Percentiles rank a stretch among this genome's conserved stretches.
Conservation (phyloP, 2,329 filamentous ascomycete genomes). For the Diaporthe citriasiana region DNA sequence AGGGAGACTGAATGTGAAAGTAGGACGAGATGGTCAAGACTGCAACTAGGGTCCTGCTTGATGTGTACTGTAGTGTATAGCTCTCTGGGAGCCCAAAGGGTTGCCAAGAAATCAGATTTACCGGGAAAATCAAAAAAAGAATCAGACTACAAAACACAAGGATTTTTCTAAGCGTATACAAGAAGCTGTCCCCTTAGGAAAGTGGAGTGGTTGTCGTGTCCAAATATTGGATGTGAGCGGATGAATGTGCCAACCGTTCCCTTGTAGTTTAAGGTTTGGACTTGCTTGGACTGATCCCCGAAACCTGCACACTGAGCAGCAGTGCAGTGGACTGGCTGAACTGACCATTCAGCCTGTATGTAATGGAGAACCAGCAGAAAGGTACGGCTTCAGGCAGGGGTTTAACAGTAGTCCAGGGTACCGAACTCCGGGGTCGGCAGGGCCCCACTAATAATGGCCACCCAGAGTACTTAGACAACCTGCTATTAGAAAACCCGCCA, state of each 20-base stretch:
- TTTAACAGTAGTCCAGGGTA: neutral
- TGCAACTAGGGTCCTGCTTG: neutral
- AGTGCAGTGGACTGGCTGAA: neutral
- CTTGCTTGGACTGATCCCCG: neutral
- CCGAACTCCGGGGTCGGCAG: constrained; percentile 39
- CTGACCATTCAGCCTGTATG: neutral
- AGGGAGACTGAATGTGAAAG: neutral
- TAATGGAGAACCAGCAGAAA: neutral
- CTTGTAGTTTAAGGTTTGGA: neutral
- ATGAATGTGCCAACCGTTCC: neutral
- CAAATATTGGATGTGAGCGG: neutral
- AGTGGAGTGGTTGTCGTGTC: neutral
- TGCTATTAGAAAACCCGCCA: constrained; percentile 16
- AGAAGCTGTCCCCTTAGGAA: neutral
- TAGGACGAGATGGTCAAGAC: neutral
- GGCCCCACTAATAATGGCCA: constrained; percentile 23
- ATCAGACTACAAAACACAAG: too few species aligned
- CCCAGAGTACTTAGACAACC: neutral
- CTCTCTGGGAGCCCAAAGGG: too few species aligned
- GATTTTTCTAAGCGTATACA: neutral
- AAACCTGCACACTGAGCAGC: neutral
- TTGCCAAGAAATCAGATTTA: neutral
- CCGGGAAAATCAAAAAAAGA: neutral
- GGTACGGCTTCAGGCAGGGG: constrained; percentile 3
- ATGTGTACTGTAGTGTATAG: neutral